Conservation (phyloP, 768 basidiomycete species). For the Sistotremastrum niveocremeum region DNA sequence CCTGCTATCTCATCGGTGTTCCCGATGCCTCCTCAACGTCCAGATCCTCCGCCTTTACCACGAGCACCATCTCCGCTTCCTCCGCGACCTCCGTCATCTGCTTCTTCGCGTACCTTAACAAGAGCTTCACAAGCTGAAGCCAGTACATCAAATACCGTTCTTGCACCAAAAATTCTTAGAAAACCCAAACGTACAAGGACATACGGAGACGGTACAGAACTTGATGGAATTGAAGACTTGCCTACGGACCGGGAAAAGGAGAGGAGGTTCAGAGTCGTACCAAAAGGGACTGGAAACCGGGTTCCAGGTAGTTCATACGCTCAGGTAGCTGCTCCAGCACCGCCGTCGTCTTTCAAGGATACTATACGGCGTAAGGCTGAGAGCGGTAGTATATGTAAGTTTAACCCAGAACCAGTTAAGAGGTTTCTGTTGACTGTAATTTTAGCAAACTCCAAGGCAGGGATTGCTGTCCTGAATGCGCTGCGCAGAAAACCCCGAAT, state of each 20-base stretch:
- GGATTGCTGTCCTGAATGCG: too few species aligned
- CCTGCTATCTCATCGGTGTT: constrained; percentile 71
- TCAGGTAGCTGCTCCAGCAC: constrained; percentile 7
- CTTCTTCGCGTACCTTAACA: constrained; percentile 26
- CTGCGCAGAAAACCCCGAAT: constrained; percentile 8
- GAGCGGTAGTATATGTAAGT: not conserved
- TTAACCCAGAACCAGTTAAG: not conserved
- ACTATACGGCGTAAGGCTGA: constrained; percentile 45
- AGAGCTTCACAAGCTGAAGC: constrained; percentile 5
- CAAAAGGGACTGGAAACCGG: constrained; percentile 53
- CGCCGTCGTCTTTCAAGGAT: constrained; percentile 24
- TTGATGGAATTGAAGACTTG: constrained; percentile 81
- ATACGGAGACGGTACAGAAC: constrained; percentile 81
- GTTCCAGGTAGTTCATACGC: constrained; percentile 39
- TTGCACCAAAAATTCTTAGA: constrained; percentile 50
- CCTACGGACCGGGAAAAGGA: constrained; percentile 78
- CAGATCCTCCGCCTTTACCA: constrained; percentile 21
- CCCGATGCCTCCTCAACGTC: constrained; percentile 26
- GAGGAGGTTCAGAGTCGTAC: constrained; percentile 57
- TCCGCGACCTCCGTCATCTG: constrained; percentile 44
- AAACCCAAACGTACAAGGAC: constrained; percentile 64
- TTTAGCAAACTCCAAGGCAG: not conserved
- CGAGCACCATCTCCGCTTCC: constrained; percentile 47
- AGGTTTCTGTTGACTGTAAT: not conserved
- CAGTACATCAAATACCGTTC: constrained; percentile 24